These are phyloP conservation scores for Boletus speciosus DNA, from an alignment of 768 basidiomycete genomes.

Conservation along the genomic window DNA sequence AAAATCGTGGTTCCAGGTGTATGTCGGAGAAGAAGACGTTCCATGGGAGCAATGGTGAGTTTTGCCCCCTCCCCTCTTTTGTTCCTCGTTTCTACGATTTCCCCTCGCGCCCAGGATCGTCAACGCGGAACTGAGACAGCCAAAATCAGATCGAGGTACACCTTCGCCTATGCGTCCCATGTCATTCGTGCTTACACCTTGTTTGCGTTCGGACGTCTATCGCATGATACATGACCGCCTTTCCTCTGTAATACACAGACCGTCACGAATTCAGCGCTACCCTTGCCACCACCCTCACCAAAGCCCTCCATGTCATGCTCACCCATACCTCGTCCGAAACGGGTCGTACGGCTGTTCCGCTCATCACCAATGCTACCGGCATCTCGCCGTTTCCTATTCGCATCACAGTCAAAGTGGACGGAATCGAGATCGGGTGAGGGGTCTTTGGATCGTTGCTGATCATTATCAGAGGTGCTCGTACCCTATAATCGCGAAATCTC, in stretches of 20 bases:
- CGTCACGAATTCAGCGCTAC: conserved; percentile 51
- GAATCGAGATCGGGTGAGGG: conserved; percentile 50
- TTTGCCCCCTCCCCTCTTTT: neutral
- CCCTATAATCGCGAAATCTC: neutral
- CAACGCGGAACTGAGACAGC: conserved; percentile 76
- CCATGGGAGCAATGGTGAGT: conserved; percentile 84
- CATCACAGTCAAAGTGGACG: conserved; percentile 65
- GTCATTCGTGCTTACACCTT: neutral
- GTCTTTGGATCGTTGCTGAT: neutral
- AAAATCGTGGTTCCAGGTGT: conserved; percentile 75
- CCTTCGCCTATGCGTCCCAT: neutral
- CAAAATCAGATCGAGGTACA: conserved; percentile 59
- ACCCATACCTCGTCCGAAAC: conserved; percentile 75
- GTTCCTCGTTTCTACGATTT: no score
- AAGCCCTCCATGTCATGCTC: conserved; percentile 67
- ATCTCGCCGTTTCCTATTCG: conserved; percentile 82
- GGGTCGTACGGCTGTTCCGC: conserved; percentile 71
- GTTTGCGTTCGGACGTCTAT: neutral
- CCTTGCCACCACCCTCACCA: conserved; percentile 60
- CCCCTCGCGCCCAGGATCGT: conserved; percentile 46
- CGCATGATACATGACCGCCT: neutral
- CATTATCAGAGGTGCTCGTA: neutral
- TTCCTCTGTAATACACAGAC: conserved; percentile 28
- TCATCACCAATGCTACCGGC: conserved; percentile 70
- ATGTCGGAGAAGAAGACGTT: conserved; percentile 74